These are phyloP conservation scores for Nicotiana paniculata DNA, from an alignment of 257 asterid species.

Conservation along the genomic window DNA sequence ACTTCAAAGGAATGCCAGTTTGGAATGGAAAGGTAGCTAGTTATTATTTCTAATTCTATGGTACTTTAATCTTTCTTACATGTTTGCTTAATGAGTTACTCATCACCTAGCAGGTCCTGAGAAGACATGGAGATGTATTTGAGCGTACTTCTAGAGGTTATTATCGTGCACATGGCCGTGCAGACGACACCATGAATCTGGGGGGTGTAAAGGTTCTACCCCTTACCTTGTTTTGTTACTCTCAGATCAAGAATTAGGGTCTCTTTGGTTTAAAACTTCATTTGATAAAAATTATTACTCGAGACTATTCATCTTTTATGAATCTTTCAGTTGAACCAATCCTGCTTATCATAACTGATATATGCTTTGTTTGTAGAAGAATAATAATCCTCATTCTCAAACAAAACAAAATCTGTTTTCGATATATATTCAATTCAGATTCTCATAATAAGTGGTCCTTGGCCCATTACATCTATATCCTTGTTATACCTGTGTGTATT, in stretches of 20 bases:
- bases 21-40: conserved; percentile 78
- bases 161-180: conserved; percentile 96
- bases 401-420: too few relatives aligned
- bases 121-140: conserved; percentile 96
- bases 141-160: conserved; percentile 76
- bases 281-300: background rate
- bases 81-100: background rate
- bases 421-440: background rate
- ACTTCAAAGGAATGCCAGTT: conserved; percentile 85
- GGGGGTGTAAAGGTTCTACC: conserved; percentile 88
- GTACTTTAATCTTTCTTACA: background rate
- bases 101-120: conserved; percentile 45
- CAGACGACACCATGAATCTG: conserved; percentile 97
- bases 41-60: background rate
- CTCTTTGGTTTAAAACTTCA: background rate
- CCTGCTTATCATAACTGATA: background rate
- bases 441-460: background rate
- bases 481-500: background rate
- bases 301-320: background rate
- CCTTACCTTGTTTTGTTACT: background rate
- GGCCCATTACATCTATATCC: background rate
- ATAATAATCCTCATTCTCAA: too few relatives aligned
- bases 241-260: background rate
- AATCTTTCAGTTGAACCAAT: background rate
- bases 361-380: background rate